These are phyloP conservation scores for Aspergillus luchuensis DNA, from an alignment of 2,329 filamentous ascomycete species.

Conservation along the genomic window DNA sequence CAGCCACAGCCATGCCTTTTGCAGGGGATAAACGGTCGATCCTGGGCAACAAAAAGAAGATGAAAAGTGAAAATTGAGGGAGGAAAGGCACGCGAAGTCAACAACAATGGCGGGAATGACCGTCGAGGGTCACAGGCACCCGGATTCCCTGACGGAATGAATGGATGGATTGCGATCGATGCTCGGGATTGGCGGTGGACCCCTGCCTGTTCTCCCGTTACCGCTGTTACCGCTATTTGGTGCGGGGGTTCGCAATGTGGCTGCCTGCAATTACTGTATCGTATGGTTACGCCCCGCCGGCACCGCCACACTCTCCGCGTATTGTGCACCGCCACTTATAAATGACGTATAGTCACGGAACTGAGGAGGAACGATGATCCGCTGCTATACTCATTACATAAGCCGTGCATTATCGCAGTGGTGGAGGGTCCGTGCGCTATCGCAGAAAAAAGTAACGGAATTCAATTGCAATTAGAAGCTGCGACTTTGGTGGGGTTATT, in stretches of 20 bases:
- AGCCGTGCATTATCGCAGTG: slow-evolving; percentile 14
- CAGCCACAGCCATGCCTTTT: neutral
- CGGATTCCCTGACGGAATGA: slow-evolving; percentile 14
- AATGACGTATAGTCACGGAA: neutral
- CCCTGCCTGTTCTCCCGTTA: neutral
- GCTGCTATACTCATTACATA: slow-evolving; percentile 8
- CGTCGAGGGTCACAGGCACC: slow-evolving; percentile 19
- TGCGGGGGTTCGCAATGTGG: slow-evolving; percentile 1
- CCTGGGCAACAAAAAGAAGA: neutral
- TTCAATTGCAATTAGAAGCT: neutral
- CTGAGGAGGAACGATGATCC: slow-evolving; percentile 11
- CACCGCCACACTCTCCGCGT: neutral
- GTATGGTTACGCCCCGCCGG: slow-evolving; percentile 6
- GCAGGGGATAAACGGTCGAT: neutral
- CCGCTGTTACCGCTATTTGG: neutral
- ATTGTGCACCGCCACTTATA: neutral
- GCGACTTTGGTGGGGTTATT: neutral
- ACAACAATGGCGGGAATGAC: slow-evolving; percentile 3
- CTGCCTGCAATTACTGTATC: slow-evolving; percentile 10
- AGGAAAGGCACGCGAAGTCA: neutral
- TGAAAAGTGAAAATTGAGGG: neutral
- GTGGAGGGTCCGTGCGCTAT: slow-evolving; percentile 24
- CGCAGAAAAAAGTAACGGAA: slow-evolving; percentile 21
- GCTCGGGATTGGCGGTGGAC: slow-evolving; percentile 6
- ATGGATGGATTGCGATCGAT: neutral